Evolutionary conservation across 2,329 filamentous ascomycete species (phyloP).

Genomic region (Talaromyces amestolkiae): DNA sequence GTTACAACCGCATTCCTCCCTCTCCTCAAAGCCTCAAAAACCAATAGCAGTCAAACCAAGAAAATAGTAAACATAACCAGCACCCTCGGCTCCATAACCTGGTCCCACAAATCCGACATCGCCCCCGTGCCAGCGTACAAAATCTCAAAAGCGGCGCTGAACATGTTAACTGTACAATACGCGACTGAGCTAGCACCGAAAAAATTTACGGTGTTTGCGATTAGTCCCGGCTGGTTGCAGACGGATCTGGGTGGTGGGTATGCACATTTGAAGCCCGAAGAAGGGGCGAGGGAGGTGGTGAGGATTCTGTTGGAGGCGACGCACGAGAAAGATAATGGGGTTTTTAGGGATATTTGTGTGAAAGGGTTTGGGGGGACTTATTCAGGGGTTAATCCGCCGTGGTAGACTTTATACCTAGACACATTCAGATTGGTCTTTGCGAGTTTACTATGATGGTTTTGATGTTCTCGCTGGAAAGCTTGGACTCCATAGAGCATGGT

Average conservation of each 20-base stretch:
- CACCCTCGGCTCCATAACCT: conserved; percentile 41
- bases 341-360: conserved; percentile 6
- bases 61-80: conserved; percentile 44
- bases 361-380: neutral
- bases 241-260: conserved; percentile 11
- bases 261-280: conserved; percentile 4
- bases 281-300: neutral
- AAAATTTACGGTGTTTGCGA: conserved; percentile 26
- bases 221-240: conserved; percentile 36
- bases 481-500: no score
- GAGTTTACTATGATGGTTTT: no score
- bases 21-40: conserved; percentile 31
- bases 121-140: conserved; percentile 41
- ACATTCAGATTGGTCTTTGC: no score
- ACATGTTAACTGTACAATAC: conserved; percentile 46
- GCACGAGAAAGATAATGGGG: neutral
- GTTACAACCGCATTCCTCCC: conserved; percentile 39
- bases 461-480: no score
- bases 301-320: neutral
- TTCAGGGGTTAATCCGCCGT: neutral
- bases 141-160: conserved; percentile 50
- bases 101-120: conserved; percentile 22
- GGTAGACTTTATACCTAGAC: neutral
- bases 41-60: conserved; percentile 27
- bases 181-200: conserved; percentile 28